These are phyloP conservation scores for Daldinia eschscholtzii DNA, from an alignment of 2,329 filamentous ascomycete genomes.

Conservation along the genomic window DNA sequence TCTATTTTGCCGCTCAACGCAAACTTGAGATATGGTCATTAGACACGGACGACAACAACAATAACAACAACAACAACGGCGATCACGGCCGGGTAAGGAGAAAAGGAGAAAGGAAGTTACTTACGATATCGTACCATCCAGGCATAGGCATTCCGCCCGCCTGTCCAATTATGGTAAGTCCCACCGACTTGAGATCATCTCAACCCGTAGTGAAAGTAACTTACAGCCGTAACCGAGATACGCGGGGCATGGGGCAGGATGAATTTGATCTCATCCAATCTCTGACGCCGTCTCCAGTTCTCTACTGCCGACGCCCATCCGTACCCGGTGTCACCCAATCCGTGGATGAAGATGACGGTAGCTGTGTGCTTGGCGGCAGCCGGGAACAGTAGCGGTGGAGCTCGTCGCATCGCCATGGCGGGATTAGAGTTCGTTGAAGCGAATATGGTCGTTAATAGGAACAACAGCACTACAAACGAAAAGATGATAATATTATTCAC, in stretches of 20 bases:
- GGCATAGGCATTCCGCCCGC: slow-evolving; percentile 85
- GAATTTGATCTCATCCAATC: slow-evolving; percentile 91
- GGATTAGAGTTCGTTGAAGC: slow-evolving; percentile 28
- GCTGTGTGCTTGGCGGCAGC: slow-evolving; percentile 77
- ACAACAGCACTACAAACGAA: slow-evolving; percentile 19
- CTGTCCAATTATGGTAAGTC: slow-evolving; percentile 66
- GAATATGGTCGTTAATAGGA: slow-evolving; percentile 3
- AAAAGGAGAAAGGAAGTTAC: slow-evolving; percentile 35
- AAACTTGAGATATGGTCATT: slow-evolving; percentile 34
- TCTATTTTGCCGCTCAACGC: slow-evolving; percentile 49
- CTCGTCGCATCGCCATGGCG: slow-evolving; percentile 47
- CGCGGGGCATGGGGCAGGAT: slow-evolving; percentile 90
- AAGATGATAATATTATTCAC: background rate
- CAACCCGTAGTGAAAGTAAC: slow-evolving; percentile 48
- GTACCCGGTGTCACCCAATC: slow-evolving; percentile 84
- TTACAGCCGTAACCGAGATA: slow-evolving; percentile 86
- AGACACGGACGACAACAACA: slow-evolving; percentile 8
- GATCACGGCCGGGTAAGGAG: background rate
- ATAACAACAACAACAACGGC: too few relatives aligned
- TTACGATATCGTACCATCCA: slow-evolving; percentile 87
- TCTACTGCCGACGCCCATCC: slow-evolving; percentile 87
- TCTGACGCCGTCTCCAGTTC: slow-evolving; percentile 84
- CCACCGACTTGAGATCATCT: background rate
- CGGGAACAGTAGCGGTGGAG: slow-evolving; percentile 50
- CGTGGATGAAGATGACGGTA: slow-evolving; percentile 94